Base-by-base conservation (phyloP, 371 early-diverging fungal genomes). In the Rhizopus sp. region DNA sequence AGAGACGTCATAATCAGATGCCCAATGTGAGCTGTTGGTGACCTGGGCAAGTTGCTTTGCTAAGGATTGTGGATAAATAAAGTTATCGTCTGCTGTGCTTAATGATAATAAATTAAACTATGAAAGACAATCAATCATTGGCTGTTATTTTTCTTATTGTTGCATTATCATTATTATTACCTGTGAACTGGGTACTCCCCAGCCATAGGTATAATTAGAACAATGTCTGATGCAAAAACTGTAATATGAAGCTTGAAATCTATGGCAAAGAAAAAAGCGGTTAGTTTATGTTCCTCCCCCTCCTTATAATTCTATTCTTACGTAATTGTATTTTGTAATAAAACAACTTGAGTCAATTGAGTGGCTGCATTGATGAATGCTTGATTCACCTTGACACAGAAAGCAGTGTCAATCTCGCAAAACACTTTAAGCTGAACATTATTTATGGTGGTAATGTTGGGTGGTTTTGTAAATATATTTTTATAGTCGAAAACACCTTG, bases 181-280 rank as follows among this genome's bases (percentile, higher is more conserved):
- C 49, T 71, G 68, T 16, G 73, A 73, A n/a, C 62, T 54, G 9
- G 73, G 70, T 16, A 57, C 55, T 23, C 67, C 73, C 64, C 67
- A 73, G 12, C 67, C 73, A 50, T 50, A 54, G 1, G 73, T 73
- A 10, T n/a, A 49, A 45, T 73, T 73, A 8, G 64, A 50, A 44
- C 73, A 73, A 53, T 40, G 32, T 30, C 57, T 62, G 8, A 39
- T 17, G 45, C 73, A 73, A 52, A 73, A 73, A 39, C 67, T 64
- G 39, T 66, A 73, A 45, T 73, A 73, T 16, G 60, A 59, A 6
- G 54, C 55, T 50, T 66, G 60, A 49, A 72, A 59, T 8, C 69
- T 72, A 29, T 47, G 7, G n/a, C 8, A 13, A n/a, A 13, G 30
- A 42, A 47, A 30, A 45, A 5, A 17, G 32, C 41, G 4, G 2